Base-by-base conservation (phyloP, 495 filamentous ascomycete species). In the Penicillium crystallinum region DNA sequence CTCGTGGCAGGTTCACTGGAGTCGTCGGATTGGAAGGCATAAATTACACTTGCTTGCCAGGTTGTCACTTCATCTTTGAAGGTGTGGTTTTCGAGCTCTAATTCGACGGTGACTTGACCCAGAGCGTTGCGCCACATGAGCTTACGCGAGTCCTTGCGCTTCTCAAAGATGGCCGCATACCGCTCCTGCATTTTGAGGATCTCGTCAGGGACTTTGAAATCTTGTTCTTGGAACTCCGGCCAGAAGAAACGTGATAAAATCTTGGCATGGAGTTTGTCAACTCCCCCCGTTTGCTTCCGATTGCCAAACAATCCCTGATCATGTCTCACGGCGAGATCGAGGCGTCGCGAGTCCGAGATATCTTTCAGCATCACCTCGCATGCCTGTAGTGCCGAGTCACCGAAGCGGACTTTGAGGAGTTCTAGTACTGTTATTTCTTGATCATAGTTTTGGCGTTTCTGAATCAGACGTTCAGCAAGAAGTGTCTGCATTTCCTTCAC, bases 331-430 rank as follows among this genome's bases (percentile, higher is more conserved):
- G 75, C 65, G 22, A 69, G 61, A 60, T 95, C 84, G 41, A 93
- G 79, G 39, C 83, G 79, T 39, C 80, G 77, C 11, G 91, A 96
- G 60, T 96, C 91, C 41, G 85, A 78, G n/a, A 97, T 85, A 69
- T 99, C 93, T 40, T 84, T 86, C 23, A 97, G 79, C 93, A 99
- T 99, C 52, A 99, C 93, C 61, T 97, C 90, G 69, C 89, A 96
- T 37, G 85, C 85, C 64, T 97, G 93, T 37, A 97, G 73, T 8
- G 85, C 80, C 4, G 82, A 77, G 56, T 96, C 90, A 14, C 91
- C 95, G 46, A 97, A 92, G 6, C 92, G 85, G 7, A 87, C 69
- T 69, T 96, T 97, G 38, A 98, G 79, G 6, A 97, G 76, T 45
- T 95, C 87, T 4, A 97, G 80, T 6, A 96, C 90, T 5, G 81